Evolutionary conservation across 352 stramenopile species (phyloP).

Genomic region (Phytophthora pistaciae): DNA sequence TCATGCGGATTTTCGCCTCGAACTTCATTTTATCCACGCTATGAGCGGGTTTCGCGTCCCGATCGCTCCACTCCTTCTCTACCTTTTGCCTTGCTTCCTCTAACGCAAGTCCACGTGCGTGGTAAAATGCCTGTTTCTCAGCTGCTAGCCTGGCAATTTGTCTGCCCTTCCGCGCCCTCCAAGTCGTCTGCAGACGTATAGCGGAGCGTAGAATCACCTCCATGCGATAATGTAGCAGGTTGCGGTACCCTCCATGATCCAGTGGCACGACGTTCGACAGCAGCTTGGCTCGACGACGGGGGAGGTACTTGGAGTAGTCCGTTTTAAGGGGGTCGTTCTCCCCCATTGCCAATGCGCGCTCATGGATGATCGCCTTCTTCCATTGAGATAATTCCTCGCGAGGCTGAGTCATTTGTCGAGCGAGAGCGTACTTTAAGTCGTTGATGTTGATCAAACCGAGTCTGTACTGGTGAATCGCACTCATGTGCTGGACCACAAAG

Average conservation of each 20-base stretch:
- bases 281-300: constrained; percentile 67
- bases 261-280: constrained; percentile 90
- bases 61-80: constrained; percentile 78
- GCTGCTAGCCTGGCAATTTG: constrained; percentile 73
- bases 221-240: constrained; percentile 83
- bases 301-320: constrained; percentile 94
- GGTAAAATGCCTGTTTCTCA: constrained; percentile 92
- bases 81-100: constrained; percentile 63
- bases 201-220: constrained; percentile 75
- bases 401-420: constrained; percentile 55
- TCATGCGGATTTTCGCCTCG: constrained; percentile 94
- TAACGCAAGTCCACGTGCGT: constrained; percentile 82
- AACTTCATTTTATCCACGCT: constrained; percentile 94
- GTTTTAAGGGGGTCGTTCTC: constrained; percentile 93
- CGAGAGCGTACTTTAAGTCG: constrained; percentile 88
- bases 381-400: constrained; percentile 67
- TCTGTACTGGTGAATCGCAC: constrained; percentile 85
- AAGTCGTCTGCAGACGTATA: constrained; percentile 87
- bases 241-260: constrained; percentile 89
- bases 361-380: constrained; percentile 86
- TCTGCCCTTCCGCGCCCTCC: constrained; percentile 78
- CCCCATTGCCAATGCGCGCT: constrained; percentile 90
- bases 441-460: constrained; percentile 89
- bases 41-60: constrained; percentile 75
- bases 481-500: constrained; percentile 90